Evolutionary conservation across 2,329 filamentous ascomycete species (phyloP).

Genomic region (Fusarium fracticaudum): DNA sequence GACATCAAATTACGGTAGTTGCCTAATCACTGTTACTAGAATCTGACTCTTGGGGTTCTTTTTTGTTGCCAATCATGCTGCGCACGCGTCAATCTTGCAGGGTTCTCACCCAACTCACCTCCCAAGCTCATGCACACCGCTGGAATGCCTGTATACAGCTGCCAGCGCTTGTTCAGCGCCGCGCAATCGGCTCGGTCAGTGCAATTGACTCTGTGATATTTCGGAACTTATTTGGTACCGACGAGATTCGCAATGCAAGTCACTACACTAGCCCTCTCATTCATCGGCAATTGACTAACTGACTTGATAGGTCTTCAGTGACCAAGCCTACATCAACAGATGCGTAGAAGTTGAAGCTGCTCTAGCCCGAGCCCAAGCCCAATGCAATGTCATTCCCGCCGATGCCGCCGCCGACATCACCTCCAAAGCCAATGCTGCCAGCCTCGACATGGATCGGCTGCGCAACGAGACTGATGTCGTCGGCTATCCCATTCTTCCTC

Average conservation of each 20-base stretch:
- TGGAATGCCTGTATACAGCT: not conserved
- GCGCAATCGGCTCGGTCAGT: not conserved
- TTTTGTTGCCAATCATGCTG: not conserved
- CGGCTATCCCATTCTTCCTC: conserved; percentile 62
- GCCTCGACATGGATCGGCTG: conserved; percentile 43
- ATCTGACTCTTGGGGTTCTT: accelerated
- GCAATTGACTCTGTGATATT: conserved; percentile 61
- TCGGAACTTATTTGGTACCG: conserved; percentile 60
- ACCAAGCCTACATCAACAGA: conserved; percentile 58
- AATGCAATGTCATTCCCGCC: conserved; percentile 57
- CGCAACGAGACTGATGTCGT: conserved; percentile 64
- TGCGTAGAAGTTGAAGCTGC: conserved; percentile 63
- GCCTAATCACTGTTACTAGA: accelerated
- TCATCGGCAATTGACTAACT: accelerated
- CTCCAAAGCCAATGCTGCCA: conserved; percentile 40
- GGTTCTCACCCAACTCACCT: accelerated
- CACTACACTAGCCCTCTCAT: accelerated
- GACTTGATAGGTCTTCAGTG: conserved; percentile 50
- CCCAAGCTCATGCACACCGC: not conserved
- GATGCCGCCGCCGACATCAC: conserved; percentile 50
- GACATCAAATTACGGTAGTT: not conserved
- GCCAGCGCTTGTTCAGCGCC: no score
- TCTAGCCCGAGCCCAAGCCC: conserved; percentile 60
- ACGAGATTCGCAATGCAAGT: conserved; percentile 57
- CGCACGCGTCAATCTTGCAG: not conserved